Conservation (phyloP, 2,329 filamentous ascomycete species). For the Dactylonectria macrodidyma region DNA sequence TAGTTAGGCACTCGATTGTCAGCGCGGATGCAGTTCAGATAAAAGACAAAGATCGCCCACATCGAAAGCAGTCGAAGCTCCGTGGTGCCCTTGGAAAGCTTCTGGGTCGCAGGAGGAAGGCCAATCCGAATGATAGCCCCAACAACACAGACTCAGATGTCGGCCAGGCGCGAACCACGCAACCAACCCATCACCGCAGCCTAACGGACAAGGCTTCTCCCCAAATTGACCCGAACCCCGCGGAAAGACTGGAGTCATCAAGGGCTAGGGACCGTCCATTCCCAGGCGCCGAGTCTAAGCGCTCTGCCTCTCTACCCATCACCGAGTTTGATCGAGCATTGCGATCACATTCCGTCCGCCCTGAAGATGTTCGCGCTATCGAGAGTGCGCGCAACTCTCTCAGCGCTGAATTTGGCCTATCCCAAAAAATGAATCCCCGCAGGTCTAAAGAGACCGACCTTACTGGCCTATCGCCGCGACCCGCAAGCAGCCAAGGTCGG, state of each 20-base stretch:
- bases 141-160: slow-evolving; percentile 44
- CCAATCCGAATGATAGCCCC: slow-evolving; percentile 36
- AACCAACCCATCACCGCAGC: slow-evolving; percentile 43
- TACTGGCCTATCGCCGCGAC: slow-evolving; percentile 71
- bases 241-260: slow-evolving; percentile 41
- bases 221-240: slow-evolving; percentile 34
- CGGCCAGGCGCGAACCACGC: slow-evolving; percentile 43
- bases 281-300: slow-evolving; percentile 61
- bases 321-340: slow-evolving; percentile 73
- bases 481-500: slow-evolving; percentile 72
- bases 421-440: slow-evolving; percentile 48
- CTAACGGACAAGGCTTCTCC: slow-evolving; percentile 36
- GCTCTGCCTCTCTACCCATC: slow-evolving; percentile 72
- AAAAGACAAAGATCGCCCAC: slow-evolving; percentile 53
- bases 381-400: slow-evolving; percentile 69
- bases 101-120: slow-evolving; percentile 71
- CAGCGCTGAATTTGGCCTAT: slow-evolving; percentile 59
- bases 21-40: slow-evolving; percentile 53
- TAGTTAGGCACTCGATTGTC: slow-evolving; percentile 63
- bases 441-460: slow-evolving; percentile 58
- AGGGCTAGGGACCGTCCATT: slow-evolving; percentile 58
- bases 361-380: slow-evolving; percentile 68
- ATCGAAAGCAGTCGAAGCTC: slow-evolving; percentile 72
- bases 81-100: slow-evolving; percentile 69
- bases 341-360: slow-evolving; percentile 73